Base-by-base conservation (phyloP, 2,329 filamentous ascomycete species). In the Trichoderma koningiopsis region DNA sequence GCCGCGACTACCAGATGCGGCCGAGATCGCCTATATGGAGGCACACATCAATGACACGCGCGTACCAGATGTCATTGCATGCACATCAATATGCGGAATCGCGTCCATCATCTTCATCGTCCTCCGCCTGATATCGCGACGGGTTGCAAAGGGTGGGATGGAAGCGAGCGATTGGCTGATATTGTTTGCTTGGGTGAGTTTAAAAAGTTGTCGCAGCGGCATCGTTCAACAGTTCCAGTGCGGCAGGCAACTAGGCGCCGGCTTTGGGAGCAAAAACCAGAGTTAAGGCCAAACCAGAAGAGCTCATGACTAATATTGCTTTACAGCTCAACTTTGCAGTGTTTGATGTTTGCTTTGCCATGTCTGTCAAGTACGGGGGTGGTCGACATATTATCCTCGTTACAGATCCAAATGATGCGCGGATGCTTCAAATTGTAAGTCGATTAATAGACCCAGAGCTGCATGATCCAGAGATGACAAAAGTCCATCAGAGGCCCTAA, bases 131-230 rank as follows among this genome's bases (percentile, higher is more conserved):
- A 16, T 47, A n/a, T 40, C 47, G 22, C 62, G 62, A 43, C 7
- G 31, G 13, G 5, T 65, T 5, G 11, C 62, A n/a, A 65, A 65
- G 22, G 19, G 35, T 19, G n/a, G 31, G 11, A 29, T 65, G 16
- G 49, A 31, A 11, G 16, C 19, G n/a, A 65, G 33, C 24, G 71
- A 72, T 29, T 72, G 67, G 70, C 19, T 72, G 11, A 72, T 72
- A 68, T 52, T 70, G 33, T 57, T 59, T 2, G 71, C 65, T 61
- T 72, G 68, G 70, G 70, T 72, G 37, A 70, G 70, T 72, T 35
- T 55, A n/a, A 52, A 40, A 33, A 40, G 10, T n/a, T 58, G 57
- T 16, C 35, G 57, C 47, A 49, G 7, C 24, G 57, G 3, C 27
- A 16, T 24, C 24, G 24, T 58, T 16, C 22, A 10, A 22, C 43